A percentile compares a stretch with the other conserved stretches of the same genome.
Evolutionary conservation across 257 asterid species (phyloP).

Genomic region (Gentiana macrophylla): DNA sequence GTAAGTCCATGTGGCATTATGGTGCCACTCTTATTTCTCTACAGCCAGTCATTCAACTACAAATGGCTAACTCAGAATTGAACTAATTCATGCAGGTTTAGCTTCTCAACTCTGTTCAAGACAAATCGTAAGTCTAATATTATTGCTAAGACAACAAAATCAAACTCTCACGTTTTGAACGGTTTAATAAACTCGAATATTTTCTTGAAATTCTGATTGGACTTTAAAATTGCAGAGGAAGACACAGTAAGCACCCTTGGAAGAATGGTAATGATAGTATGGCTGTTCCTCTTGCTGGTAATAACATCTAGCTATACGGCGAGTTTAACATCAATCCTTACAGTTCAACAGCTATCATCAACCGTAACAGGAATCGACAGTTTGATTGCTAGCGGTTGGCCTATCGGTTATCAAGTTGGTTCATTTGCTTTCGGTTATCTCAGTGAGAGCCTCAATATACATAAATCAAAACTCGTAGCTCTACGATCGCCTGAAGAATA

Average conservation of each 20-base stretch:
- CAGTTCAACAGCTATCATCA: slow-evolving; percentile 41
- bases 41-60: not conserved
- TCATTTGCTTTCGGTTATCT: slow-evolving; percentile 30
- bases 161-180: too few relatives aligned
- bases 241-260: slow-evolving; percentile 40
- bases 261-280: slow-evolving; percentile 32
- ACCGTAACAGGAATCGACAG: slow-evolving; percentile 44
- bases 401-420: slow-evolving; percentile 42
- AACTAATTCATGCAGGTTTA: slow-evolving; percentile 35
- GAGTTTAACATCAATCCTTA: slow-evolving; percentile 54
- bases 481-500: slow-evolving; percentile 43
- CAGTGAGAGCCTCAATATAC: slow-evolving; percentile 25
- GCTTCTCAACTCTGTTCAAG: slow-evolving; percentile 52
- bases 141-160: not conserved
- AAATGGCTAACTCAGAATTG: not conserved
- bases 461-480: slow-evolving; percentile 36
- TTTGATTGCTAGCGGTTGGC: slow-evolving; percentile 22
- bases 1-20: slow-evolving; percentile 14
- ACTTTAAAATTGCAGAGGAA: slow-evolving; percentile 30
- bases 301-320: slow-evolving; percentile 56
- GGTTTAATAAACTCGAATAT: not conserved
- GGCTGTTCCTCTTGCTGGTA: slow-evolving; percentile 50
- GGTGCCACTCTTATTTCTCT: not conserved
- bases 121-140: slow-evolving; percentile 34
- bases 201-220: not conserved